Conservation (phyloP, 768 basidiomycete genomes). For the Phaffia tasmanica region DNA sequence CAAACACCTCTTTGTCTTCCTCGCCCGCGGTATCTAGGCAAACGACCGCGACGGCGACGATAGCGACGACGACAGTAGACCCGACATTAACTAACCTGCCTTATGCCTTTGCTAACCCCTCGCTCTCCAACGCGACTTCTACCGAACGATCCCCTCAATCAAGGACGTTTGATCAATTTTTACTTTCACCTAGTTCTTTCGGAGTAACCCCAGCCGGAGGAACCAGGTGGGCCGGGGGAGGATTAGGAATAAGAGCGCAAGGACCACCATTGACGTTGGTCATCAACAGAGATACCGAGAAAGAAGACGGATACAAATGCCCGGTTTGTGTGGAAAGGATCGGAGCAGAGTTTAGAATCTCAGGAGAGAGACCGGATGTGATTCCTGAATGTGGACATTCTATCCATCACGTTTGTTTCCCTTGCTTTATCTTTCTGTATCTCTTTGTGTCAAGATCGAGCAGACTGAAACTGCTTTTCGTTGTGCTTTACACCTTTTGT, state of each 20-base stretch:
- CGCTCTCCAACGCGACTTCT: too few species aligned
- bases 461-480: slow-evolving; percentile 35
- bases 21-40: too few species aligned
- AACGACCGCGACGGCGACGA: too few species aligned
- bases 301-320: slow-evolving; percentile 77
- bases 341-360: slow-evolving; percentile 79
- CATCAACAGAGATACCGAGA: slow-evolving; percentile 19
- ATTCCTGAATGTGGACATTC: slow-evolving; percentile 96
- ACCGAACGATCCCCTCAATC: too few species aligned
- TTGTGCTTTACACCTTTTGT: slow-evolving; percentile 12
- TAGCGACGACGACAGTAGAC: too few species aligned
- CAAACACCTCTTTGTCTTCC: too few species aligned
- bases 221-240: too few species aligned
- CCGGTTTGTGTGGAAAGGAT: slow-evolving; percentile 94
- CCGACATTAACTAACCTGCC: too few species aligned
- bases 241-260: background rate
- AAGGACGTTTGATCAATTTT: too few species aligned
- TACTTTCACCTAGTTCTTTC: too few species aligned
- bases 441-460: background rate
- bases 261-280: slow-evolving; percentile 17
- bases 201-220: too few species aligned
- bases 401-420: slow-evolving; percentile 61
- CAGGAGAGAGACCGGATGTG: slow-evolving; percentile 94
- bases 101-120: too few species aligned
- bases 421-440: background rate